Base-by-base conservation (phyloP, 192 early-diverging fungal genomes). In the Mortierella alpina region DNA sequence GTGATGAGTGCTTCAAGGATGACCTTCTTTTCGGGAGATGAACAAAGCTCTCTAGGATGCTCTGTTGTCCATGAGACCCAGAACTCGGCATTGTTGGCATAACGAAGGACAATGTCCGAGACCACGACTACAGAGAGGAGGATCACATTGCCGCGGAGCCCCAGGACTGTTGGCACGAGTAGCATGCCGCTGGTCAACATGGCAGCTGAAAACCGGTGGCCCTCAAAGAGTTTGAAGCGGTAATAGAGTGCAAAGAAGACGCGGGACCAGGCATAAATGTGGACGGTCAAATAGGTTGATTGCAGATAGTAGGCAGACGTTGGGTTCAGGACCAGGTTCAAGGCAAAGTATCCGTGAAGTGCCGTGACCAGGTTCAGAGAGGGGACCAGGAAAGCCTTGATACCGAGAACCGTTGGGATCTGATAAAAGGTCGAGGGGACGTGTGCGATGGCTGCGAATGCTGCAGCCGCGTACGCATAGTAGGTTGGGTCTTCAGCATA, bases 251-350 rank as follows among this genome's bases (percentile, higher is more conserved):
- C 76, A 51, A 79, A 79, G 52, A 79, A 79, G 58, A 79, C 76
- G 22, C 76, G 76, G 20, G 76, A 79, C 76, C 76, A 79, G 46
- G 76, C 76, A 50, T 79, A 79, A 52, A 79, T 79, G 62, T 79
- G 76, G 6, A 79, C 76, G 49, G 76, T 79, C 63, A 79, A 18
- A n/a, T 79, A 79, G 40, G 69, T 72, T 31, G 76, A 79, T 14
- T 67, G 22, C 23, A 79, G 76, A 18, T 79, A 79, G 23, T 79
- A 72, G 44, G 67, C 71, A 3, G 76, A 79, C 2, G 68, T 71
- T 10, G 76, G 76, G 59, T 79, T 79, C 44, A 72, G 52, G 22
- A 57, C 69, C 20, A 79, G 56, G 52, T 79, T 79, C 44, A 72
- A 12, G 9, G 76, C 76, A 62, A 72, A 79, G 59, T 79, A 79